Base-by-base conservation (phyloP, 2,329 filamentous ascomycete genomes). In the Xylariaceae sp. region DNA sequence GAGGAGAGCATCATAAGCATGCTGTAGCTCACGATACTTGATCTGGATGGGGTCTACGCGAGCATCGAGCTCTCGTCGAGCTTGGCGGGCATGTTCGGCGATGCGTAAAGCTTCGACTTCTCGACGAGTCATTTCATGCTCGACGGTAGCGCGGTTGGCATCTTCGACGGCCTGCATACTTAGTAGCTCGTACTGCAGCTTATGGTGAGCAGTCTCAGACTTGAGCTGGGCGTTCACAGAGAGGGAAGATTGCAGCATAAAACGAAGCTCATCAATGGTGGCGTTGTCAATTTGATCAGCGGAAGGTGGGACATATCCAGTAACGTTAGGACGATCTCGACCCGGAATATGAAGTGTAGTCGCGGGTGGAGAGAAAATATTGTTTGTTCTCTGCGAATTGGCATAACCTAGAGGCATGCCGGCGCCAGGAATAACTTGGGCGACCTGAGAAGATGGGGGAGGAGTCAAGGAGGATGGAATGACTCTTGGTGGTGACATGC, bases 71-170 rank as follows among this genome's bases (percentile, higher is more conserved):
- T 85, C 81, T 18, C 76, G 77, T 39, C 79, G 77, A 3, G 81
- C 81, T 55, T 87, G 84, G 45, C 82, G 82, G 45, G 84, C 82
- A 67, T 88, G 83, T 67, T 94, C 89, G 11, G 86, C 85, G 57
- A 82, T 80, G 55, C 92, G 88, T 23, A 97, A 77, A 10, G 92
- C 89, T 57, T 96, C 89, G 16, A 96, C 88, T 72, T 97, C 92
- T 18, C 89, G 83, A 58, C 91, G 84, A n/a, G 88, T 88, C 83
- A 97, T 92, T 60, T 94, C 89, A 64, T 96, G 89, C 72, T 97
- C 93, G 4, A 97, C 92, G 29, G 87, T 88, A 62, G 93, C 91
- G 21, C 92, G 86, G 72, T 95, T 92, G 8, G 91, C 84, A 24
- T 92, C 88, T 63, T 96, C 91, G 42, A 88, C 86, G 49, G 89